A percentile compares a stretch with the other conserved stretches of the same genome.
These are phyloP conservation scores for Diplodia sapinea DNA, from an alignment of 2,329 filamentous ascomycete genomes.

Conservation along the genomic window DNA sequence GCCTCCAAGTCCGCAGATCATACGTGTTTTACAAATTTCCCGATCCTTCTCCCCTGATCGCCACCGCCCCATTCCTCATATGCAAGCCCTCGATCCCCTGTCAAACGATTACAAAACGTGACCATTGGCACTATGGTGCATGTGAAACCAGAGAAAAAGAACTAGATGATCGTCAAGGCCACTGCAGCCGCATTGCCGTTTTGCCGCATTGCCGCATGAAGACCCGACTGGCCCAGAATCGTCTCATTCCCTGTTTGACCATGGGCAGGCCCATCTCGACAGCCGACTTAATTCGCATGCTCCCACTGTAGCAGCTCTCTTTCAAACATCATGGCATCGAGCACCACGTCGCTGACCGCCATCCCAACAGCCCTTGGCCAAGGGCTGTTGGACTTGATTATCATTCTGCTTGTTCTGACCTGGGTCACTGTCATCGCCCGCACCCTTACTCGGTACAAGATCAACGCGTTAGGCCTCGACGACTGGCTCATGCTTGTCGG, in stretches of 20 bases:
- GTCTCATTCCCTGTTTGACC: neutral
- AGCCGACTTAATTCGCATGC: neutral
- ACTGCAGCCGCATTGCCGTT: neutral
- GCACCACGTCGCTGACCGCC: neutral
- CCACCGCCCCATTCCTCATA: neutral
- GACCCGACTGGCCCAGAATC: too few relatives aligned
- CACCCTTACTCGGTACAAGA: neutral
- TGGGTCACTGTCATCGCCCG: neutral
- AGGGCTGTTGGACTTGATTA: constrained; percentile 2
- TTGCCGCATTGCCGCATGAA: neutral
- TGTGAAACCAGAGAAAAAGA: neutral
- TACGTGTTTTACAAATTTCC: neutral
- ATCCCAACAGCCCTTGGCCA: neutral
- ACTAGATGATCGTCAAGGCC: neutral
- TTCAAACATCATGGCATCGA: neutral
- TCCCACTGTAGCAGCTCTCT: neutral
- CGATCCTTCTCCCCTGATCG: neutral
- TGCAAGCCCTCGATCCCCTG: too few relatives aligned
- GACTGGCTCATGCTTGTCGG: constrained; percentile 8
- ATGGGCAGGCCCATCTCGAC: neutral
- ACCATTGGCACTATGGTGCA: neutral
- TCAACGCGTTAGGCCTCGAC: neutral
- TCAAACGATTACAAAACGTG: neutral
- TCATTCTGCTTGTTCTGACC: neutral
- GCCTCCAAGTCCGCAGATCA: neutral